These are phyloP conservation scores for Ascochyta clinopodiicola DNA, from an alignment of 2,329 filamentous ascomycete species.

Conservation along the genomic window DNA sequence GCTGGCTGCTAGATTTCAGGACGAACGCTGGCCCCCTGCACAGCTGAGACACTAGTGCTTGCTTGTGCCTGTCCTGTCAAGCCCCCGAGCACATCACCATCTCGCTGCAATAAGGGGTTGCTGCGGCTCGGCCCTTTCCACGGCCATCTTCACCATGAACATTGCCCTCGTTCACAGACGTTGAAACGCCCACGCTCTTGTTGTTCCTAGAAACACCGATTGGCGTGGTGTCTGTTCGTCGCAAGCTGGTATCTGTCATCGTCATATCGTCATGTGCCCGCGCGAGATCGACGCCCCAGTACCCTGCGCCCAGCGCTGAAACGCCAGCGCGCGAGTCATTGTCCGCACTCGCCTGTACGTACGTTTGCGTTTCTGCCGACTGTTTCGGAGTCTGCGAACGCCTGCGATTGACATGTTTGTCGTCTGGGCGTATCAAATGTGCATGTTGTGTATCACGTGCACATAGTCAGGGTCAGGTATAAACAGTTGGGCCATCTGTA, in stretches of 20 bases:
- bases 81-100: conserved; percentile 7
- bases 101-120: conserved; percentile 3
- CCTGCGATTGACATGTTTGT: conserved; percentile 6
- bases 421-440: neutral
- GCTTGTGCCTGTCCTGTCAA: conserved; percentile 11
- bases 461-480: too few relatives aligned
- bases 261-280: neutral
- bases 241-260: neutral
- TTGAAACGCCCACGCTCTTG: neutral
- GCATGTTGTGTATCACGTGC: too few relatives aligned
- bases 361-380: neutral
- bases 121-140: conserved; percentile 15
- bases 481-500: too few relatives aligned
- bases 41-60: conserved; percentile 17
- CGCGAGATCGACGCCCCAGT: conserved; percentile 8
- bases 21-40: conserved; percentile 13
- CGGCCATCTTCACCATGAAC: neutral
- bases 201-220: neutral
- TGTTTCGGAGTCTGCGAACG: conserved; percentile 7
- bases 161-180: neutral
- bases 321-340: conserved; percentile 12
- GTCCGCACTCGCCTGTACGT: neutral
- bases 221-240: neutral
- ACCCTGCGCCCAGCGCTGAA: conserved; percentile 8
- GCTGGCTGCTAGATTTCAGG: conserved; percentile 9